A percentile compares a stretch with the other conserved stretches of the same genome.
Evolutionary conservation across 768 basidiomycete genomes (phyloP).

Genomic region (Phylloporus sp.): DNA sequence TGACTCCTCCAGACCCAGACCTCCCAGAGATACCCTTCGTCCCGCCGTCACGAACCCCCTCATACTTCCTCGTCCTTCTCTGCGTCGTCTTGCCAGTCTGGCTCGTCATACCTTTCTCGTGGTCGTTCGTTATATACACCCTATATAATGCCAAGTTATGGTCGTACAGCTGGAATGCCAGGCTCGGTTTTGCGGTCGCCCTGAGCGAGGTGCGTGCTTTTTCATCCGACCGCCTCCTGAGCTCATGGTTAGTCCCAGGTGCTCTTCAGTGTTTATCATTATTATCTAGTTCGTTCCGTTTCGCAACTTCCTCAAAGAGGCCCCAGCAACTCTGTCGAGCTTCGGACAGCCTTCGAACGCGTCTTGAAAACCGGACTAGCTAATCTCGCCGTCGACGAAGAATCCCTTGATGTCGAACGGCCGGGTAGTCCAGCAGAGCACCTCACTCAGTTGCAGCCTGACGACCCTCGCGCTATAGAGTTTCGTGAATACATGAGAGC

Average conservation of each 20-base stretch:
- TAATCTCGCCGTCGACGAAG: slow-evolving; percentile 50
- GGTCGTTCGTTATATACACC: slow-evolving; percentile 53
- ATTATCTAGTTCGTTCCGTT: slow-evolving; percentile 44
- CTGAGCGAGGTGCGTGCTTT: slow-evolving; percentile 50
- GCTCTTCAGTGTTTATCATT: slow-evolving; percentile 64
- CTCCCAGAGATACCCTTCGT: slow-evolving; percentile 36
- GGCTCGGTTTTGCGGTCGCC: slow-evolving; percentile 43
- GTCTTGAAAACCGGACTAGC: slow-evolving; percentile 64
- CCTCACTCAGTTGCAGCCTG: slow-evolving; percentile 49
- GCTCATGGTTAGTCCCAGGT: slow-evolving; percentile 38
- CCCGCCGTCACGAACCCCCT: slow-evolving; percentile 37
- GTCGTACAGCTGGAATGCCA: slow-evolving; percentile 37
- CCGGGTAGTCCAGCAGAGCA: slow-evolving; percentile 60
- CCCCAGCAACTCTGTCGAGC: slow-evolving; percentile 48
- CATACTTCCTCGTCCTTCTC: slow-evolving; percentile 58
- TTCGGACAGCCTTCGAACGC: slow-evolving; percentile 55
- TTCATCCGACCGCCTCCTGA: not conserved
- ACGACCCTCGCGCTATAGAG: slow-evolving; percentile 69
- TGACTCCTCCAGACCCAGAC: slow-evolving; percentile 1
- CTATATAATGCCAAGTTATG: slow-evolving; percentile 40
- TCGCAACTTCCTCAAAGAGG: slow-evolving; percentile 42
- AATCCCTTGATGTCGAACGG: slow-evolving; percentile 42
- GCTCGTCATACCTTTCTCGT: slow-evolving; percentile 57
- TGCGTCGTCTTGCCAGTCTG: slow-evolving; percentile 58
- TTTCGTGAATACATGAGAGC: slow-evolving; percentile 65